Conservation (phyloP, 1,284 basidiomycete genomes). For the Inonotus hispidus region DNA sequence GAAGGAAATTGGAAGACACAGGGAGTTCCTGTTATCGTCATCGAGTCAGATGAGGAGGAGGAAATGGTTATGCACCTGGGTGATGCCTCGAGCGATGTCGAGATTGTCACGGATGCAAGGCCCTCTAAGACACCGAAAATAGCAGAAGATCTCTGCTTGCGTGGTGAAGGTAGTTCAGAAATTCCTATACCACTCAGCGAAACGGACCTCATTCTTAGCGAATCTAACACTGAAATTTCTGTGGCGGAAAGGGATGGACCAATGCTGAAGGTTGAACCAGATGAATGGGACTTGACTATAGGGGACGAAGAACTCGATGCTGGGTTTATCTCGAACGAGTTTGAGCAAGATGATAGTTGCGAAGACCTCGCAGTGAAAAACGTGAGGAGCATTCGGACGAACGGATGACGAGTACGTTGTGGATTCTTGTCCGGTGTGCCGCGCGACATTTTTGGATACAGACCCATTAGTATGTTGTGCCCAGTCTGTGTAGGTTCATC, state of each 20-base stretch:
- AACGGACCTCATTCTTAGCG: background rate
- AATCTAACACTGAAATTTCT: background rate
- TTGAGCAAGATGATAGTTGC: conserved; percentile 22
- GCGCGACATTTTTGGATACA: conserved; percentile 25
- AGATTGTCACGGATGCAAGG: conserved; percentile 29
- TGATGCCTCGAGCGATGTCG: conserved; percentile 21
- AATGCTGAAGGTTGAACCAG: conserved; percentile 28
- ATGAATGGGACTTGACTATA: conserved; percentile 50
- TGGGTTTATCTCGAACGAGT: background rate
- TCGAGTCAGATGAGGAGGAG: conserved; percentile 51
- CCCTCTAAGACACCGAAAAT: background rate
- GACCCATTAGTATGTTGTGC: conserved; percentile 28
- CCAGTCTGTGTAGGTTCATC: background rate
- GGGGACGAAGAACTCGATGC: conserved; percentile 50
- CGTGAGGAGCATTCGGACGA: conserved; percentile 22
- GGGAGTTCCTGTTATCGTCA: conserved; percentile 50
- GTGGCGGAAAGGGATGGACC: conserved; percentile 19
- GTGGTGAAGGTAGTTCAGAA: background rate
- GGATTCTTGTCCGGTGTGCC: conserved; percentile 39
- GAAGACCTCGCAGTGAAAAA: conserved; percentile 25
- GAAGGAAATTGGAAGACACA: conserved; percentile 17
- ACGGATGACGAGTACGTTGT: conserved; percentile 23
- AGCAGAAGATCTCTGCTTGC: background rate
- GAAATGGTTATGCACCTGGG: conserved; percentile 24
- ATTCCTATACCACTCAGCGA: background rate